A percentile compares a stretch with the other conserved stretches of the same genome.
Conservation (phyloP, 1,139 yeast genomes). For the Pneumocystis carinii region DNA sequence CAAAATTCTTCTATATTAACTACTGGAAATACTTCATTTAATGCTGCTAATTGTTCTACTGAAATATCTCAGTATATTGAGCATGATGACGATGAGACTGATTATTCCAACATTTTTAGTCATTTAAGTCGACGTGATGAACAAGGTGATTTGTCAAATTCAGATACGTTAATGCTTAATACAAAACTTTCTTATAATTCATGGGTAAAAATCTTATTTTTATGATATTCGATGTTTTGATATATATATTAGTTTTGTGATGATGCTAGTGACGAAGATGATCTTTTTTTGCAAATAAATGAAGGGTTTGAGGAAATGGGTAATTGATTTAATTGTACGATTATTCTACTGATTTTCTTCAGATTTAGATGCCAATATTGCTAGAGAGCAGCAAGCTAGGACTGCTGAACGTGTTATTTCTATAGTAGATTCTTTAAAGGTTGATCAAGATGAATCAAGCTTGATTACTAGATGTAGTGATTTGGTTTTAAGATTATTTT, state of each 20-base stretch:
- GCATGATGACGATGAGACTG: constrained; percentile 16
- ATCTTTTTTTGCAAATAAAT: constrained; percentile 20
- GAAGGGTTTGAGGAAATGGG: constrained; percentile 15
- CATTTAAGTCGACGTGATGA: background rate
- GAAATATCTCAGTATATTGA: constrained; percentile 10
- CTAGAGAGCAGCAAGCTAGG: constrained; percentile 18
- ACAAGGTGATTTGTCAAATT: background rate
- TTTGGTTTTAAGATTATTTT: constrained; percentile 2
- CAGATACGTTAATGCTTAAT: background rate
- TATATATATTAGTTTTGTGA: constrained; percentile 1
- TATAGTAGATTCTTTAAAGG: constrained; percentile 15
- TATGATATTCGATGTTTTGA: background rate
- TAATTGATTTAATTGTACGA: background rate
- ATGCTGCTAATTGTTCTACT: constrained; percentile 1
- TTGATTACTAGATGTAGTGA: constrained; percentile 2
- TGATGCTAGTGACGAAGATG: constrained; percentile 16
- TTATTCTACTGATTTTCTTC: background rate
- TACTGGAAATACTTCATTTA: background rate
- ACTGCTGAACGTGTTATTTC: constrained; percentile 15
- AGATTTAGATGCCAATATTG: constrained; percentile 16
- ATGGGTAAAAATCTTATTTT: background rate
- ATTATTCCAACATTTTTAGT: constrained; percentile 15
- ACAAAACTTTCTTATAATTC: constrained; percentile 3
- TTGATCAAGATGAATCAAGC: constrained; percentile 4
- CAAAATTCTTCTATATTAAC: background rate